Percentiles rank a stretch among this genome's conserved stretches.
phyloP scores from a whole-genome alignment of 768 basidiomycete genomes.

The Amanita molliuscula region DNA sequence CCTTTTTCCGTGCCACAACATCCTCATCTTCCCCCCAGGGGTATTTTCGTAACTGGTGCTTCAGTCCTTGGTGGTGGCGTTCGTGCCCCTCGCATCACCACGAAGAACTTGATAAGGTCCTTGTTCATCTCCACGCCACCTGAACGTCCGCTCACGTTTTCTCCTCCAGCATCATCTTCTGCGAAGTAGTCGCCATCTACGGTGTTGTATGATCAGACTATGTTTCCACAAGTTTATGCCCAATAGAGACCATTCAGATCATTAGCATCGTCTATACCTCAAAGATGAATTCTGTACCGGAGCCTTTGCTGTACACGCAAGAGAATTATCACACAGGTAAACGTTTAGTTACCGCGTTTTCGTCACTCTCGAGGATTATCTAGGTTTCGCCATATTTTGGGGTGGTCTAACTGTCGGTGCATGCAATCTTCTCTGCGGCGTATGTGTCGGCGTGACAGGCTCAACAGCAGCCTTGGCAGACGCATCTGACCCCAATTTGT shows the following conservation, averaged over 20 bases:
- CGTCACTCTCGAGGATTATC: background rate
- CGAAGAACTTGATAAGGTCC: constrained; percentile 96
- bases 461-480: constrained; percentile 93
- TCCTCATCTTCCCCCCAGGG: constrained; percentile 42
- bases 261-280: constrained; percentile 94
- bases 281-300: constrained; percentile 56
- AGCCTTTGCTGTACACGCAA: constrained; percentile 64
- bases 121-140: constrained; percentile 11
- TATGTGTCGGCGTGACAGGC: constrained; percentile 91
- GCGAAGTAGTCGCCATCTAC: constrained; percentile 98
- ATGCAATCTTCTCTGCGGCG: constrained; percentile 91
- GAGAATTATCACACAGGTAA: constrained; percentile 90
- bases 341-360: constrained; percentile 1
- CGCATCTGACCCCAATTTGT: constrained; percentile 88
- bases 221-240: background rate
- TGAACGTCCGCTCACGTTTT: background rate
- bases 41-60: constrained; percentile 94
- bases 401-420: constrained; percentile 89
- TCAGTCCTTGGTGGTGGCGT: constrained; percentile 96
- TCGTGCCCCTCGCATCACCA: constrained; percentile 83
- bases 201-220: constrained; percentile 57
- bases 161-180: constrained; percentile 83
- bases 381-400: constrained; percentile 93
- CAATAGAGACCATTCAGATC: constrained; percentile 38
- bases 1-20: background rate